Conservation (phyloP, 768 basidiomycete genomes). For the Podaxis mareebaensis region DNA sequence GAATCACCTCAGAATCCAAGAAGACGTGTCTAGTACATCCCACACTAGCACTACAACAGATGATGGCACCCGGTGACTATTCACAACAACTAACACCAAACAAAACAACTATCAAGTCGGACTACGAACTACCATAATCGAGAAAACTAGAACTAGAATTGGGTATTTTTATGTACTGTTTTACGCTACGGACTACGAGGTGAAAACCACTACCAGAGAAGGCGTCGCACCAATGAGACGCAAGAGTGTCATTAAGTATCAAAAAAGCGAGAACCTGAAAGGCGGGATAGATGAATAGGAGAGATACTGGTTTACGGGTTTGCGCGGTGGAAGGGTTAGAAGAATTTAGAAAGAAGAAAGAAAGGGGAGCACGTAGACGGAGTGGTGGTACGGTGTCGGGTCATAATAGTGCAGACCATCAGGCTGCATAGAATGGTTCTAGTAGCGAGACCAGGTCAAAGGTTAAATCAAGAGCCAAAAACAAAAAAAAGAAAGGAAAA, state of each 20-base stretch:
- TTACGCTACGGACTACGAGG: background rate
- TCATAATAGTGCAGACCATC: background rate
- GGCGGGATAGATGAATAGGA: background rate
- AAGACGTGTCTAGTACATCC: background rate
- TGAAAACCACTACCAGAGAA: background rate
- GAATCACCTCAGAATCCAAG: background rate
- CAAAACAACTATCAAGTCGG: background rate
- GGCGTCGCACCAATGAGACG: background rate
- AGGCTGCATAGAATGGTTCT: background rate
- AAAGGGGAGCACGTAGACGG: background rate
- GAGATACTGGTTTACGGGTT: background rate
- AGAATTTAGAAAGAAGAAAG: background rate
- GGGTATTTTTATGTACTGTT: background rate
- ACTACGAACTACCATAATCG: background rate
- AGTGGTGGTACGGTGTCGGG: background rate
- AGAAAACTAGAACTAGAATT: background rate
- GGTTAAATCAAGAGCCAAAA: background rate
- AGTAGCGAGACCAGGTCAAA: background rate
- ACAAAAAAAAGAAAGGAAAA: background rate
- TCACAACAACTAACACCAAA: background rate
- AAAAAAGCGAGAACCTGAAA: background rate
- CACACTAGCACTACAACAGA: background rate
- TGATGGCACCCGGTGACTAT: background rate
- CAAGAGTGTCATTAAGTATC: background rate
- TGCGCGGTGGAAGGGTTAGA: background rate